These are phyloP conservation scores for Claviceps arundinis DNA, from an alignment of 2,329 filamentous ascomycete species.

Conservation along the genomic window DNA sequence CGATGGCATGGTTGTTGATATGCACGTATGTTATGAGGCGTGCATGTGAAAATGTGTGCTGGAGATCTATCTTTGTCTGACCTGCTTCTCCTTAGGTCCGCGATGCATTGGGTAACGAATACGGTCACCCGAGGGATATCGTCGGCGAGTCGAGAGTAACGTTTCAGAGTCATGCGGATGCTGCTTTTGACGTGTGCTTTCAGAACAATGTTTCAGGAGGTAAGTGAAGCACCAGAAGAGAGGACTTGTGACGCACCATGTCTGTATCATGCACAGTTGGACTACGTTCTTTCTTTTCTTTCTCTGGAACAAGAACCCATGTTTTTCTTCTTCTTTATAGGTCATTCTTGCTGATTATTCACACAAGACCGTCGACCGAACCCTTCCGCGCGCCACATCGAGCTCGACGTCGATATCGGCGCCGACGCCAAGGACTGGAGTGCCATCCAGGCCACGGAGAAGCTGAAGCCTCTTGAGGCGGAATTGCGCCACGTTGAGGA, in stretches of 20 bases:
- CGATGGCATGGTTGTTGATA: conserved; percentile 87
- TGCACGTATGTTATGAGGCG: conserved; percentile 54
- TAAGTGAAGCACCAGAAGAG: conserved; percentile 30
- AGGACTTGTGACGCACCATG: too few species aligned
- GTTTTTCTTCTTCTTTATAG: not conserved
- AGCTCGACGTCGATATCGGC: conserved; percentile 91
- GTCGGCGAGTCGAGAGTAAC: conserved; percentile 84
- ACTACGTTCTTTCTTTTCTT: not conserved
- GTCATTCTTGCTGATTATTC: not conserved
- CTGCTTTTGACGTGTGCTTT: conserved; percentile 93
- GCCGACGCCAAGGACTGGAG: conserved; percentile 98
- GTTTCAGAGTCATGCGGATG: conserved; percentile 85
- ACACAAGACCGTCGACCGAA: conserved; percentile 24
- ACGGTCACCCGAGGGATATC: conserved; percentile 81
- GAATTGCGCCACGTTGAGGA: conserved; percentile 90
- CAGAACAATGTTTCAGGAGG: conserved; percentile 65
- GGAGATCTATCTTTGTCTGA: not conserved
- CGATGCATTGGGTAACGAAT: conserved; percentile 92
- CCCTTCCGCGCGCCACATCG: conserved; percentile 55
- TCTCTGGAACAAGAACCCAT: not conserved
- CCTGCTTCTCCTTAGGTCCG: conserved; percentile 52
- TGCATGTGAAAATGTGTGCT: not conserved
- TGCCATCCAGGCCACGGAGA: conserved; percentile 89
- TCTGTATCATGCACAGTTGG: too few species aligned
- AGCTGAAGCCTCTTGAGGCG: conserved; percentile 92